Evolutionary conservation across 2,329 filamentous ascomycete species (phyloP).

Genomic region (Fusarium pininemorale): DNA sequence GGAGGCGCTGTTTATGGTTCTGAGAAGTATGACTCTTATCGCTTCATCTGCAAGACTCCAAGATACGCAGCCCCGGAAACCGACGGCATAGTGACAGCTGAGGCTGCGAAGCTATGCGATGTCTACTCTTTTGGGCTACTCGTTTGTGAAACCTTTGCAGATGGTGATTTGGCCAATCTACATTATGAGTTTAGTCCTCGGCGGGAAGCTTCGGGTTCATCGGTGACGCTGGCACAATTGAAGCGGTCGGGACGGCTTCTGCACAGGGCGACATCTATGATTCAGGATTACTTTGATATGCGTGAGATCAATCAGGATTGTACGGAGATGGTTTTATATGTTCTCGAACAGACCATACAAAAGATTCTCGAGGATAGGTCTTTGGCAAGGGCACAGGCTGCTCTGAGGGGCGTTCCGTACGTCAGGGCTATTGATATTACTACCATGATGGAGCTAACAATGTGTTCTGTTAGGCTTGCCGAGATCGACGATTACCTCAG

Average conservation of each 20-base stretch:
- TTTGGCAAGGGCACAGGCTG: not conserved
- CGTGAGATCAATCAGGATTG: not conserved
- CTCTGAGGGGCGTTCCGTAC: not conserved
- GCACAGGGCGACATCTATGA: not conserved
- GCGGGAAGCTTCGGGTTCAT: rapidly evolving
- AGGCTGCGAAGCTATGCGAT: not conserved
- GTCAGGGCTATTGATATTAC: not conserved
- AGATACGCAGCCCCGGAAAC: not conserved
- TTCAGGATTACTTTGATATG: not conserved
- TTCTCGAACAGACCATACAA: not conserved
- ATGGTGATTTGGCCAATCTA: not conserved
- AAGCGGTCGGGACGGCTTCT: not conserved
- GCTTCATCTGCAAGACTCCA: not conserved
- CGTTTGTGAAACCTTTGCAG: not conserved
- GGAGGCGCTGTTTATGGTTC: not conserved
- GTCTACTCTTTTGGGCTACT: not conserved
- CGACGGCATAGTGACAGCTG: not conserved
- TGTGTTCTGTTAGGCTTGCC: not conserved
- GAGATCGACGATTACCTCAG: not conserved
- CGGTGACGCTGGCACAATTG: not conserved
- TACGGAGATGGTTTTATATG: not conserved
- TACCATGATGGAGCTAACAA: not conserved
- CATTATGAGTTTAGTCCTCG: not conserved
- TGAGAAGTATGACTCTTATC: not conserved
- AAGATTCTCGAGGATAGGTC: not conserved